Evolutionary conservation across 192 early-diverging fungal species (phyloP).

Genomic region (Umbelopsis sp.): DNA sequence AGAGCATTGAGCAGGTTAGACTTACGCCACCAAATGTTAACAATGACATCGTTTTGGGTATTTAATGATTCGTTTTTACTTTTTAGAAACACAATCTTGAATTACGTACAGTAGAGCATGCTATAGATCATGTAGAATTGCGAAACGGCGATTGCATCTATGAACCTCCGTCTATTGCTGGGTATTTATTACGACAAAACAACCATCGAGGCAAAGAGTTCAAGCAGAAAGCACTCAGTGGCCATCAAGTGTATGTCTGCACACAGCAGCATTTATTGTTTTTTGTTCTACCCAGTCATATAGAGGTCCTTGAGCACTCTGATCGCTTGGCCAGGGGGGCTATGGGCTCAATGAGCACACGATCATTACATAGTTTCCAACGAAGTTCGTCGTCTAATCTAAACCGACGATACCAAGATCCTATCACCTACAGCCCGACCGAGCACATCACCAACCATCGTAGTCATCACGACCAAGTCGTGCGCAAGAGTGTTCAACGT

Average conservation of each 20-base stretch:
- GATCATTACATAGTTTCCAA: background rate
- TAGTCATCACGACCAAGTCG: background rate
- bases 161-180: constrained; percentile 8
- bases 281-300: background rate
- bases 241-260: background rate
- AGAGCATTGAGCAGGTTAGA: constrained; percentile 38
- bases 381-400: background rate
- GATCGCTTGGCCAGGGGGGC: background rate
- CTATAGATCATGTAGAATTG: background rate
- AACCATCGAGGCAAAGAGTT: background rate
- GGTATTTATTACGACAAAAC: background rate
- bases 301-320: background rate
- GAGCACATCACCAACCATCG: background rate
- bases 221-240: background rate
- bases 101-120: background rate
- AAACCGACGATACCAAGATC: background rate
- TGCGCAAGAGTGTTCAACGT: background rate
- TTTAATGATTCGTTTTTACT: background rate
- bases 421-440: background rate
- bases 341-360: background rate
- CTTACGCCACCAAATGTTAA: background rate
- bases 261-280: constrained; percentile 6
- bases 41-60: background rate
- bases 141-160: background rate
- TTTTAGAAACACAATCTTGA: constrained; percentile 1